Percentiles rank a stretch among this genome's conserved stretches.
Evolutionary conservation across 768 basidiomycete genomes (phyloP).

Genomic region (Suillus sp.): DNA sequence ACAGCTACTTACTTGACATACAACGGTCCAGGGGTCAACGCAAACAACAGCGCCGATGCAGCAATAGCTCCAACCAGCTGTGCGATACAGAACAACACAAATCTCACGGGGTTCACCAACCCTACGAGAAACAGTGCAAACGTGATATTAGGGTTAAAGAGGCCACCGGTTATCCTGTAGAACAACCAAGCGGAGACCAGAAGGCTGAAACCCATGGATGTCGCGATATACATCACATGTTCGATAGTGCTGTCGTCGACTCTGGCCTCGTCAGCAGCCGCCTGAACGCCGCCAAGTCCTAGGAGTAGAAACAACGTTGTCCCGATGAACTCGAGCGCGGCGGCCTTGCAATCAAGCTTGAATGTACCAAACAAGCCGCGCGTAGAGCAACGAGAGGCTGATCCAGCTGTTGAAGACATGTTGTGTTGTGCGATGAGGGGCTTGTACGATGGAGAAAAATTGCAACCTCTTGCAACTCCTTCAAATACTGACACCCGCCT

Average conservation of each 20-base stretch:
- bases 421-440: not conserved
- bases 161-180: constrained; percentile 61
- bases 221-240: constrained; percentile 56
- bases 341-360: constrained; percentile 47
- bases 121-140: constrained; percentile 61
- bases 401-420: not conserved
- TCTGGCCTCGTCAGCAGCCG: constrained; percentile 42
- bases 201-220: constrained; percentile 62
- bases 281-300: constrained; percentile 66
- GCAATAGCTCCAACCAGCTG: constrained; percentile 62
- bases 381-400: constrained; percentile 14
- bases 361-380: constrained; percentile 30
- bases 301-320: constrained; percentile 64
- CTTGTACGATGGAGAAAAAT: not conserved
- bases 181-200: constrained; percentile 69
- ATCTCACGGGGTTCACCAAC: constrained; percentile 56
- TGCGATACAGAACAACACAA: constrained; percentile 60
- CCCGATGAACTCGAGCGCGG: constrained; percentile 57
- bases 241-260: constrained; percentile 39
- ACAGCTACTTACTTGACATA: constrained; percentile 49
- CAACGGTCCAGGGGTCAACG: constrained; percentile 55
- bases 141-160: constrained; percentile 68
- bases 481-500: not conserved
- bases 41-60: constrained; percentile 55
- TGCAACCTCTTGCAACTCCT: not conserved